Evolutionary conservation across 495 filamentous ascomycete species (phyloP).

Genomic region (Penicillium arizonense): DNA sequence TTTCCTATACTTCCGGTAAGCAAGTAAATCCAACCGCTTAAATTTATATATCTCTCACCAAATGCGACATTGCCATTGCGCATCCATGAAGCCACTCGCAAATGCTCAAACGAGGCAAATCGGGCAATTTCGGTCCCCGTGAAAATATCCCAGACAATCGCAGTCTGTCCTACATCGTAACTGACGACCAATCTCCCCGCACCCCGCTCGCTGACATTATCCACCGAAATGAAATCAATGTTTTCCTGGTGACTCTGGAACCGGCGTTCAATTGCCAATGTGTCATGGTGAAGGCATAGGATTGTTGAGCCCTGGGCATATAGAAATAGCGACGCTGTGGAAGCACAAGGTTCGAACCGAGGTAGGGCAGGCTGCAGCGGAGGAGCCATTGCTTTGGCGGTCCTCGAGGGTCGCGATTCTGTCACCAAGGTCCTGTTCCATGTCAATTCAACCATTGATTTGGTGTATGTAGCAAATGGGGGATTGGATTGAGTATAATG

Average conservation of each 20-base stretch:
- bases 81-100: slow-evolving; percentile 92
- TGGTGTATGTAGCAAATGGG: not conserved
- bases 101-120: slow-evolving; percentile 84
- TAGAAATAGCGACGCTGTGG: slow-evolving; percentile 82
- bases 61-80: slow-evolving; percentile 96
- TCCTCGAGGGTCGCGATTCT: slow-evolving; percentile 26
- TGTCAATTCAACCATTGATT: slow-evolving; percentile 31
- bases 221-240: slow-evolving; percentile 78
- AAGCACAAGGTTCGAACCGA: slow-evolving; percentile 79
- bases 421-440: slow-evolving; percentile 28
- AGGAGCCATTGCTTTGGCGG: slow-evolving; percentile 40
- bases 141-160: slow-evolving; percentile 95
- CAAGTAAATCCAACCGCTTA: not conserved
- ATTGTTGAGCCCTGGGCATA: slow-evolving; percentile 79
- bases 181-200: slow-evolving; percentile 85
- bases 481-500: not conserved
- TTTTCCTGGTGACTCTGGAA: slow-evolving; percentile 85
- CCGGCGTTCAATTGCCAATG: slow-evolving; percentile 79
- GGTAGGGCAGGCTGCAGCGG: slow-evolving; percentile 48
- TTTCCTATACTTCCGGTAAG: slow-evolving; percentile 58
- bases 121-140: slow-evolving; percentile 87
- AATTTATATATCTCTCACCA: slow-evolving; percentile 53
- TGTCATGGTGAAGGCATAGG: slow-evolving; percentile 87
- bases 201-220: slow-evolving; percentile 88
- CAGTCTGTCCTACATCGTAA: slow-evolving; percentile 87